These are phyloP conservation scores for Colletotrichum gigasporum DNA, from an alignment of 2,329 filamentous ascomycete genomes.

Conservation along the genomic window DNA sequence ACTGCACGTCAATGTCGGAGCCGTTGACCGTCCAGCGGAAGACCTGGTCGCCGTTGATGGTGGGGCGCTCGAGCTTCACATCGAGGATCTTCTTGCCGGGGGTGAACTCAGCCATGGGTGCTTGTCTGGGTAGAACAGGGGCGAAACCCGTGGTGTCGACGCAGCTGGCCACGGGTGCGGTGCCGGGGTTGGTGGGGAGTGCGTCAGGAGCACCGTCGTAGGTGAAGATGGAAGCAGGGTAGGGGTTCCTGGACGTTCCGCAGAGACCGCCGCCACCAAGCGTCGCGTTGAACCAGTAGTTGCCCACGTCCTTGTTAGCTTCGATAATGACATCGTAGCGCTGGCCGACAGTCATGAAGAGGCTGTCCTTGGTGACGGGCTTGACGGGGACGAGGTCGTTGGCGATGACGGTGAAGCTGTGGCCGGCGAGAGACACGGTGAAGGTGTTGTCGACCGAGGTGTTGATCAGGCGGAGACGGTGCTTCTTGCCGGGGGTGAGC, in stretches of 20 bases:
- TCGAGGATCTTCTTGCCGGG: constrained; percentile 34
- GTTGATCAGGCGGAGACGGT: constrained; percentile 61
- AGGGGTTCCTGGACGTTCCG: constrained; percentile 39
- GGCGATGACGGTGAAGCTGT: constrained; percentile 61
- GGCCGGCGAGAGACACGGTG: constrained; percentile 60
- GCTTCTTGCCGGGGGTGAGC: constrained; percentile 54
- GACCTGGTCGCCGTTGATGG: constrained; percentile 25
- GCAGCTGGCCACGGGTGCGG: constrained; percentile 32
- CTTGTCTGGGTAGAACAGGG: constrained; percentile 37
- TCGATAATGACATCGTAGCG: constrained; percentile 53
- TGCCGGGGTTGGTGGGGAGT: constrained; percentile 40
- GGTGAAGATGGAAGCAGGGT: constrained; percentile 47
- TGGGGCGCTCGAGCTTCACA: constrained; percentile 33
- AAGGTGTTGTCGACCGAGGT: constrained; percentile 58
- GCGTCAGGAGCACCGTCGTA: constrained; percentile 45
- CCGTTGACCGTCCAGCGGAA: constrained; percentile 44
- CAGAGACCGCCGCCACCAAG: constrained; percentile 39
- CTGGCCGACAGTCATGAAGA: constrained; percentile 60
- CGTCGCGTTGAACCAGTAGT: constrained; percentile 55
- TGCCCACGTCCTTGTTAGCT: constrained; percentile 42
- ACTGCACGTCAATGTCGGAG: constrained; percentile 45
- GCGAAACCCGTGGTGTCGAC: constrained; percentile 34
- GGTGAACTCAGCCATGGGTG: constrained; percentile 37
- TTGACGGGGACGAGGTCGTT: constrained; percentile 63
- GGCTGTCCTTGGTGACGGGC: constrained; percentile 56